A percentile compares a stretch with the other conserved stretches of the same genome.
phyloP scores from a whole-genome alignment of 2,329 filamentous ascomycete genomes.

The Trichoderma sp. region DNA sequence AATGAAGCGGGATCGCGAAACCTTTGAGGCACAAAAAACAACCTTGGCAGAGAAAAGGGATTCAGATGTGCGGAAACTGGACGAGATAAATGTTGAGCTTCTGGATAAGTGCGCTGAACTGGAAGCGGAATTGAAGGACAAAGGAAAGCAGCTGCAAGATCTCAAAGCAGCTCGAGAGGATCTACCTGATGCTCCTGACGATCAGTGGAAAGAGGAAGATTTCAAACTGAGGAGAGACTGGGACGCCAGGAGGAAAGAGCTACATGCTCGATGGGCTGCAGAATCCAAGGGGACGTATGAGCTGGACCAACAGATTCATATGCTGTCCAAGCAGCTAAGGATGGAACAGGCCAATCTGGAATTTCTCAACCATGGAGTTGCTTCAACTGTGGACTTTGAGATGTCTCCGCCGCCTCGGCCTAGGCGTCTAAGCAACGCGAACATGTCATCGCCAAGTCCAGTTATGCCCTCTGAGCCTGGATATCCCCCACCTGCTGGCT shows the following conservation, averaged over 20 bases:
- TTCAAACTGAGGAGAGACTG: slow-evolving; percentile 59
- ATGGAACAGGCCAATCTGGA: slow-evolving; percentile 48
- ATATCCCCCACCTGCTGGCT: slow-evolving; percentile 57
- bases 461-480: slow-evolving; percentile 47
- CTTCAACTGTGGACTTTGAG: slow-evolving; percentile 54
- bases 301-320: slow-evolving; percentile 51
- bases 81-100: slow-evolving; percentile 60
- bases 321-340: slow-evolving; percentile 53
- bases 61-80: slow-evolving; percentile 55
- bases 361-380: slow-evolving; percentile 43
- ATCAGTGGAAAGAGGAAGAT: slow-evolving; percentile 58
- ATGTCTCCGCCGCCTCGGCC: slow-evolving; percentile 46
- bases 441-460: slow-evolving; percentile 46
- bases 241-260: slow-evolving; percentile 55
- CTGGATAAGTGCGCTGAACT: slow-evolving; percentile 67
- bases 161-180: slow-evolving; percentile 72
- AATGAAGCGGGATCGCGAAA: slow-evolving; percentile 60
- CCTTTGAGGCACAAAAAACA: slow-evolving; percentile 58
- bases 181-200: slow-evolving; percentile 64
- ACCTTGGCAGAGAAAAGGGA: slow-evolving; percentile 57
- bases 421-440: slow-evolving; percentile 52
- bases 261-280: slow-evolving; percentile 55
- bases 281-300: slow-evolving; percentile 53
- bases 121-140: slow-evolving; percentile 72
- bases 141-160: slow-evolving; percentile 69